phyloP scores from a whole-genome alignment of 805 yeast species.

The Pichia nanzhaoensis region DNA sequence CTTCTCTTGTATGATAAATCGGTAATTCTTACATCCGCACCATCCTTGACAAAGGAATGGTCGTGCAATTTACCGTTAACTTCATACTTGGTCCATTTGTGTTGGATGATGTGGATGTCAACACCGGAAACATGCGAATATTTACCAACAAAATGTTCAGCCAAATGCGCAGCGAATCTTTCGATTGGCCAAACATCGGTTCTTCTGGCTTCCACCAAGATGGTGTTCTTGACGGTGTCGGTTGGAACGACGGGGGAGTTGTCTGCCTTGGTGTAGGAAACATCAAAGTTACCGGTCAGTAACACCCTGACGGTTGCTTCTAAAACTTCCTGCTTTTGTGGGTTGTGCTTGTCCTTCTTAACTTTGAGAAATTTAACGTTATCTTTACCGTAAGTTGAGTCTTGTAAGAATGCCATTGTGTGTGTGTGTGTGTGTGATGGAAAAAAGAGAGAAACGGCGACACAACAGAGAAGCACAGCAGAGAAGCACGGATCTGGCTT shows the following conservation, averaged over 20 bases:
- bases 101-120: slow-evolving; percentile 60
- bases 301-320: slow-evolving; percentile 78
- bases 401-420: slow-evolving; percentile 26
- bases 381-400: slow-evolving; percentile 82
- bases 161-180: slow-evolving; percentile 79
- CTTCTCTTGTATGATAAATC: slow-evolving; percentile 43
- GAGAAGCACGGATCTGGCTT: not conserved
- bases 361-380: slow-evolving; percentile 90
- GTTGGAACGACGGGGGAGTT: slow-evolving; percentile 89
- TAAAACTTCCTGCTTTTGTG: slow-evolving; percentile 69
- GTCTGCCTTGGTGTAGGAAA: slow-evolving; percentile 81
- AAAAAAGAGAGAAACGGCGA: not conserved
- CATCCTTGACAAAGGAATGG: slow-evolving; percentile 82
- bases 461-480: not conserved
- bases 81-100: slow-evolving; percentile 69
- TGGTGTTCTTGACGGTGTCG: slow-evolving; percentile 87
- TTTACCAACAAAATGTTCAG: slow-evolving; percentile 70
- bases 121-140: slow-evolving; percentile 73
- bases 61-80: slow-evolving; percentile 72
- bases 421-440: not conserved
- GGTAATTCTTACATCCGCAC: slow-evolving; percentile 71
- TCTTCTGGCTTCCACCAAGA: slow-evolving; percentile 74
- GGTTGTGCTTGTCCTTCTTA: slow-evolving; percentile 66
- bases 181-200: slow-evolving; percentile 88
- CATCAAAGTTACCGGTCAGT: slow-evolving; percentile 71